Conservation (phyloP, 257 asterid species). For the Solanum paucissectum region DNA sequence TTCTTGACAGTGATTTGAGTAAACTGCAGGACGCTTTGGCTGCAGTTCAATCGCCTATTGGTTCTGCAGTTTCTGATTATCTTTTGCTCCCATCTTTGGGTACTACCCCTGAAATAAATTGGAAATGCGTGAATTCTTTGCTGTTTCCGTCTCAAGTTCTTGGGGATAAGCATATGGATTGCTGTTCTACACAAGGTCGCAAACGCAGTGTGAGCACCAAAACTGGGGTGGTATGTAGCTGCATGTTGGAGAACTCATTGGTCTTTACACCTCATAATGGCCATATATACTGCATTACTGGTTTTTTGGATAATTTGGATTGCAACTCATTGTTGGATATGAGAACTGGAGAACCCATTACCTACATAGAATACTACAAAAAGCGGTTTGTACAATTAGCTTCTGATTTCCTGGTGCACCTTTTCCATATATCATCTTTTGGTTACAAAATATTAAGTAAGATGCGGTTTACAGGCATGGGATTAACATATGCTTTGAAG, state of each 20-base stretch:
- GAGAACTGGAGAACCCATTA: conserved; percentile 20
- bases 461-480: conserved; percentile 40
- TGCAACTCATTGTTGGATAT: conserved; percentile 33
- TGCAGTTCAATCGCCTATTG: conserved; percentile 1
- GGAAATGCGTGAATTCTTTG: conserved; percentile 44
- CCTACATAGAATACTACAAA: conserved; percentile 40
- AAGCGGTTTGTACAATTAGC: conserved; percentile 24
- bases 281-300: conserved; percentile 33
- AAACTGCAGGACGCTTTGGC: conserved; percentile 18
- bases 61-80: conserved; percentile 28
- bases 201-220: conserved; percentile 26
- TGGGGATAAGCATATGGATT: conserved; percentile 2
- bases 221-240: conserved; percentile 42
- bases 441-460: background rate
- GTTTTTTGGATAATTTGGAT: conserved; percentile 27
- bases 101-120: conserved; percentile 25
- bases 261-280: conserved; percentile 67
- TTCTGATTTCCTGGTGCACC: background rate
- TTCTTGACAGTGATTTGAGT: conserved; percentile 35
- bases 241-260: conserved; percentile 52
- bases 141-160: background rate
- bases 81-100: conserved; percentile 51
- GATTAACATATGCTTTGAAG: conserved; percentile 28
- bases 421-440: background rate
- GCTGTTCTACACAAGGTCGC: conserved; percentile 4